Base-by-base conservation (phyloP, 371 early-diverging fungal species). In the Vittaforma corneae region DNA sequence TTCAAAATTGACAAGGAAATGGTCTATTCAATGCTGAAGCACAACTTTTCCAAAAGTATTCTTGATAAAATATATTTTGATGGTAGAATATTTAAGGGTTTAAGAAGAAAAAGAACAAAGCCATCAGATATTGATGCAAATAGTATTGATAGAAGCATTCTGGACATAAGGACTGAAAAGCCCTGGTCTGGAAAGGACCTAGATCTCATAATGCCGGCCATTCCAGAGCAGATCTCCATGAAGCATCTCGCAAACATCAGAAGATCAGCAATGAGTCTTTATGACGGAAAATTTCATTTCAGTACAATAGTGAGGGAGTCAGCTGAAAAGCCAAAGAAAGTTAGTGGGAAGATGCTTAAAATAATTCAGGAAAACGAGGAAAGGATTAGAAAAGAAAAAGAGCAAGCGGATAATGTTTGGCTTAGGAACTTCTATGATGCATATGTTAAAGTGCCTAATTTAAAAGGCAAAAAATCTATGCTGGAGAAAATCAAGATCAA, bases 331-430 rank as follows among this genome's bases (percentile, higher is more conserved):
- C 42, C 56, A 34, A 70, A 68, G 54, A 77, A 70, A 35, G 40
- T 74, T 11, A 55, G 65, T 16, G 61, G 65, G 38, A 79, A 79
- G 47, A 77, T 70, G 59, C 60, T 58, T 55, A 52, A 66, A 44
- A 77, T 79, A 29, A 79, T 77, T 6, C 69, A 73, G 29, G 45
- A 64, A 40, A 79, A 77, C 66, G 48, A 67, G 9, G 67, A 63
- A 30, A 70, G 70, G 61, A 67, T 64, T 35, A 65, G 70, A 53
- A 60, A 37, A 4, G 73, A 75, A 53, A 68, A 70, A 33, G 58
- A 69, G 46, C 63, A 68, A 63, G 62, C 73, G 56, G 77, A 76
- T 28, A 50, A 58, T 26, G 37, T 55, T 1, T 77, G 70, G 64
- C 65, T 79, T 11, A 65, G 45, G 20, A 71, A 69, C 52, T 79